Base-by-base conservation (phyloP, 2,329 filamentous ascomycete genomes). In the Clonostachys chloroleuca region DNA sequence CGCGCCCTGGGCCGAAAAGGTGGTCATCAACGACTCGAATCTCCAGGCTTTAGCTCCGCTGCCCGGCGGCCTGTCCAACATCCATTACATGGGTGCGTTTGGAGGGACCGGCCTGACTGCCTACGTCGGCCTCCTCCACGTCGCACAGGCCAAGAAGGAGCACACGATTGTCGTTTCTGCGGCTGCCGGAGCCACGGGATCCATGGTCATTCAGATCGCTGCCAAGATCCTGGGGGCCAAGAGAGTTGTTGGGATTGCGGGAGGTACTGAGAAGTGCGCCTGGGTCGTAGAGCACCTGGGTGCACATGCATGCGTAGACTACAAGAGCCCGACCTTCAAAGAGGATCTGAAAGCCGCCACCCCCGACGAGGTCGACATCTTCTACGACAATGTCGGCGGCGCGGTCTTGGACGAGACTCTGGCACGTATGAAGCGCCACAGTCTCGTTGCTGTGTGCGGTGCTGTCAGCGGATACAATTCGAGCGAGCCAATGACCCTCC, bases 221-320 rank as follows among this genome's bases (percentile, higher is more conserved):
- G 52, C 56, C 34, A 58, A 59, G 51, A 44, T 60, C 12, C 51
- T 60, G 7, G 54, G 54, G 2, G 56, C 58, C 17, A 60, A 59
- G 55, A 56, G 57, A 5, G 58, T 60, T 44, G 53, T 60, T 24
- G 58, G 58, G 5, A 60, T 60, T 40, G 58, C 58, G 0, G 58
- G 58, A 16, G 55, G 54, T 2, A 56, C 58, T 12, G 58, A 60
- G 48, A 60, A 60, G 52, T 60, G 58, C 6, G 49, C 52, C 36
- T 60, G 58, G 58, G 62, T 91, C 51, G 58, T 60, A 4, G 50
- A 52, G 43, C 51, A 57, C 3, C 58, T 60, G 1, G 58, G 58
- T 3, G 58, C 58, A 1, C 54, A 60, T 56, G 74, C 69, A 10
- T 83, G 81, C 0, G 58, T 60, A 47, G 57, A 60, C 56, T 60